These are phyloP conservation scores for Zygosaccharomyces bailii DNA, from an alignment of 805 yeast species.

Conservation along the genomic window DNA sequence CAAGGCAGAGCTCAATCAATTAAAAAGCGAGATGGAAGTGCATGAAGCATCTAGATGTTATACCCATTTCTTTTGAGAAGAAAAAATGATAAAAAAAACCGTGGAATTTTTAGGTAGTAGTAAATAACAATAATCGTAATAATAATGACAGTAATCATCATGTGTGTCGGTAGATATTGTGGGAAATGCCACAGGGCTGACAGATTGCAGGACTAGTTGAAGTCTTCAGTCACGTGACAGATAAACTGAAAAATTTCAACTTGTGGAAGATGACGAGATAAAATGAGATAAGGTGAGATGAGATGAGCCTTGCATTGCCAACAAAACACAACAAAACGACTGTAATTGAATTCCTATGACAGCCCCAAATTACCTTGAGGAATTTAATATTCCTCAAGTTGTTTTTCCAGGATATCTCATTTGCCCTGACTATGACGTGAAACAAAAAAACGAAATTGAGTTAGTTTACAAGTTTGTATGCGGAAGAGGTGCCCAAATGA, in stretches of 20 bases:
- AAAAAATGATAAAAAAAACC: not conserved
- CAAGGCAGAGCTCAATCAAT: conserved; percentile 74
- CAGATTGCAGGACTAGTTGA: too few relatives aligned
- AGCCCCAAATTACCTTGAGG: not conserved
- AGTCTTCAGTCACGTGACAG: not conserved
- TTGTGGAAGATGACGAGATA: not conserved
- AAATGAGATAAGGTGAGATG: not conserved
- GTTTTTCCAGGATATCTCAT: conserved; percentile 83
- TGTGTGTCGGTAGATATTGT: too few relatives aligned
- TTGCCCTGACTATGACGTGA: conserved; percentile 49
- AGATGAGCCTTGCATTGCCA: not conserved
- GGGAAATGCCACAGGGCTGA: too few relatives aligned
- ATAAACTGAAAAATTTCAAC: conserved; percentile 3
- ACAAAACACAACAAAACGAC: not conserved
- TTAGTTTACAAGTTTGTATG: conserved; percentile 46
- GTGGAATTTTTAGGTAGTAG: not conserved
- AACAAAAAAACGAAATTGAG: conserved; percentile 32
- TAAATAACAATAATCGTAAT: not conserved
- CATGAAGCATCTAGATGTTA: conserved; percentile 75
- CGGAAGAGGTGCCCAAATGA: conserved; percentile 62
- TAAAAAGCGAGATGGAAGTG: conserved; percentile 77
- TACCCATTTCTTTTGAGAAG: conserved; percentile 71
- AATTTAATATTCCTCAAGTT: conserved; percentile 37
- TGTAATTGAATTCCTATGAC: not conserved
- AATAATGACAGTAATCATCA: too few relatives aligned